These are phyloP conservation scores for Claviceps pusilla DNA, from an alignment of 2,329 filamentous ascomycete species.

Conservation along the genomic window DNA sequence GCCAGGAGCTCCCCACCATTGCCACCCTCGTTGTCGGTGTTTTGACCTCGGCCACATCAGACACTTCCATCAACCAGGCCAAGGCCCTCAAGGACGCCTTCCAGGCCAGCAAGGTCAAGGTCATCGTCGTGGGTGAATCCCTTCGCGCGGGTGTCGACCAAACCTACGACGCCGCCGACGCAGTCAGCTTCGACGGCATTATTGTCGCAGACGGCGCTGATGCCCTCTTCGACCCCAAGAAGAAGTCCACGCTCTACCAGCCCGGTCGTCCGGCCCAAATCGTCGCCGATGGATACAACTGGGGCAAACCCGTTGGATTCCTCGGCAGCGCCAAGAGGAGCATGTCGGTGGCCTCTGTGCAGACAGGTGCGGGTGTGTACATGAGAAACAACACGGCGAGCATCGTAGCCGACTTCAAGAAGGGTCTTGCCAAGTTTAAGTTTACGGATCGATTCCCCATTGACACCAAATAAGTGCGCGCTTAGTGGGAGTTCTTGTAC, in stretches of 20 bases:
- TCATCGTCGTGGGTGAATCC: constrained; percentile 45
- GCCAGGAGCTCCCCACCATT: constrained; percentile 41
- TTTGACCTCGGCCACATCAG: constrained; percentile 31
- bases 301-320: constrained; percentile 54
- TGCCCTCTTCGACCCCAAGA: constrained; percentile 30
- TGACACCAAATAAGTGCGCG: constrained; percentile 21
- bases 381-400: constrained; percentile 16
- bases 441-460: constrained; percentile 49
- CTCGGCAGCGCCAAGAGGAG: constrained; percentile 30
- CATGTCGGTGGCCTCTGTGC: constrained; percentile 29
- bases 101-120: constrained; percentile 34
- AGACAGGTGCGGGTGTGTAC: constrained; percentile 27
- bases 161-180: constrained; percentile 52
- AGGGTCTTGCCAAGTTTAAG: constrained; percentile 48
- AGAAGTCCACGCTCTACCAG: constrained; percentile 43
- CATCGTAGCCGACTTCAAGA: constrained; percentile 33
- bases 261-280: constrained; percentile 49
- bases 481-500: background rate
- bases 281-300: constrained; percentile 46
- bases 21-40: constrained; percentile 50
- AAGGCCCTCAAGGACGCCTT: constrained; percentile 34
- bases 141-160: constrained; percentile 39
- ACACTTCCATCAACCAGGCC: constrained; percentile 33
- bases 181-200: constrained; percentile 47
- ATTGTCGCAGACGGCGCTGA: constrained; percentile 41